Evolutionary conservation across 768 basidiomycete genomes (phyloP), one percentile per base, ranked within the genome.

Genomic region (Kwoniella dejecticola): DNA sequence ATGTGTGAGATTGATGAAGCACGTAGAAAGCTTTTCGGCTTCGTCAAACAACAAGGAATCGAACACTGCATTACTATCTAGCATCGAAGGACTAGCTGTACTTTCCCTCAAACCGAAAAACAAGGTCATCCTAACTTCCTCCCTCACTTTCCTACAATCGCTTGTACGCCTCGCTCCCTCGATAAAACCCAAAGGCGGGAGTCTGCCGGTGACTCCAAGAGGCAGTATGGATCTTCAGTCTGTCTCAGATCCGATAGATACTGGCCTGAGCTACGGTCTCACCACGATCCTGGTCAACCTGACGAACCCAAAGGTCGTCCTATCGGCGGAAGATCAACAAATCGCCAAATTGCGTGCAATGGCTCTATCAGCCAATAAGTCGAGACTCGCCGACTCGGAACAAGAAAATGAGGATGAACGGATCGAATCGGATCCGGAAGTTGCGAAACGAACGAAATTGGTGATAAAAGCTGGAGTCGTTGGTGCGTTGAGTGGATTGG

Each of bases 71-170:
- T 67, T 85, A 15, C 79, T 82, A 7, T 87, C 91, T 63, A 87
- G 86, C 3, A 82, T 93, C 13, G 93, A 96, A 80, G 91, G 88
- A 0, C 80, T 96, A 50, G 89, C 89, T n/a, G 89, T 93, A 77
- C 84, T 91, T 58, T 89, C 86, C 60, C 80, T 83, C 48, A 83
- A 86, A 66, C 82, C 89, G 1, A 62, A 76, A 1, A 82, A 88
- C 60, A 89, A 90, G 72, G 86, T 89, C 60, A 72, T 67, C 24
- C 77, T 93, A 52, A 84, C 87, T 6, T 80, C 79, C 15, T 83
- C 87, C 65, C 17, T 80, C 0, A 57, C 69, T 5, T 86, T 91
- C 75, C 82, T 91, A 46, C 33, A 55, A 15, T 26, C 60, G 11
- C 53, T 76, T 0, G 26, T 68, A 2, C 15, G 29, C 2, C 67